Evolutionary conservation across 768 basidiomycete species (phyloP), one percentile per base, ranked within the genome.

Genomic region (Symmetrospora coprosmae): DNA sequence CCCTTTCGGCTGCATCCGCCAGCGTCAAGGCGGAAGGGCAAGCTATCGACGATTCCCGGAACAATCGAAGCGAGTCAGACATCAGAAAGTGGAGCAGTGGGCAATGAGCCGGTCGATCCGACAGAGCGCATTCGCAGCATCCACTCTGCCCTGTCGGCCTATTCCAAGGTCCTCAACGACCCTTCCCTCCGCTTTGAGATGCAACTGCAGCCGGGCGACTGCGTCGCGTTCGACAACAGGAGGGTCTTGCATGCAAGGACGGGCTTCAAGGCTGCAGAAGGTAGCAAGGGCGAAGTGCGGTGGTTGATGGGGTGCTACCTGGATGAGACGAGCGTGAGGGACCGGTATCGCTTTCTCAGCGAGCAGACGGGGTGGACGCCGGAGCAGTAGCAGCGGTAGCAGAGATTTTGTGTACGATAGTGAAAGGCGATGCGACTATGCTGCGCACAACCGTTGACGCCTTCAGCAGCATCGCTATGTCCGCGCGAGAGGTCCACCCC

Each of bases 161-260:
- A 89, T 65, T 78, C 81, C 1, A 67, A 72, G 0, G 66, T 82
- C 13, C 70, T 90, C 1, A 78, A 82, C 50, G 76, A 78, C 17
- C 75, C 77, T 0, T 66, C 66, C 11, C 78, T 77, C 25, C 76
- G 76, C 39, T 84, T 78, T 61, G 71, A 79, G 64, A 83, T 86
- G 72, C 81, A 79, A 46, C 73, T 96, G 41, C 71, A 74, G 30
- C 87, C 90, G 72, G 87, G 88, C 30, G 87, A 92, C 63, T 82
- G 83, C 4, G 88, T 86, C 19, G 50, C 92, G 9, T 99, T 99
- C 66, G 91, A 96, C 69, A 99, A 97, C 68, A 77, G 90, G 25
- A 76, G 92, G 16, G 81, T 92, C 2, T 71, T 96, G 62, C 92
- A 99, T 71, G 88, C 86, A 0, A 75, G 92, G 23, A 85, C 82